Evolutionary conservation across 768 basidiomycete genomes (phyloP), one percentile per base, ranked within the genome.

Genomic region (Lentinula sp.): DNA sequence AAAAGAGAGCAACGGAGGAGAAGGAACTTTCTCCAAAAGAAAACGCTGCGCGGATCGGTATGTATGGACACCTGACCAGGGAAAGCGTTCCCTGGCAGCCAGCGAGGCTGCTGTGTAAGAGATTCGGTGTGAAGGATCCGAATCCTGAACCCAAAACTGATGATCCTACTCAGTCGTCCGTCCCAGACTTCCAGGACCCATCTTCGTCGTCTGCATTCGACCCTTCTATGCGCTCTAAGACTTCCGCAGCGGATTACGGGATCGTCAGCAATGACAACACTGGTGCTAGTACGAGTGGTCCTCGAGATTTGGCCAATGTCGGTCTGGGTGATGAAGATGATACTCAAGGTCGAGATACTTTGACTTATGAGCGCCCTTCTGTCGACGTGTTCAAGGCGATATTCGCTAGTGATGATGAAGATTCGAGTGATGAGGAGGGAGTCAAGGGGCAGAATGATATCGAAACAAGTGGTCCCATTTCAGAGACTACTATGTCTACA

Each of bases 351-450:
- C 74, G 82, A 41, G 94, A 95, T 68, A 94, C 86, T 6, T 77
- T 98, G 64, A 95, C 91, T 0, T 95, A 98, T 71, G 79, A 91
- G 66, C 82, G 90, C 42, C 96, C 97, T 2, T 77, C 86, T 6
- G 91, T 94, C 82, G 90, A 94, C 68, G 85, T 98, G 48, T 99
- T 98, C 80, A 97, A 96, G 71, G 95, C 96, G 3, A 98, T 99
- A 62, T 99, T 99, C 70, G 95, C 94, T 10, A 94, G 91, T 73
- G 93, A 93, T 62, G 92, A 93, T 49, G 94, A 96, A 67, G 91
- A 92, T 39, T 87, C 86, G 16, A 90, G 86, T 8, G 86, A 86
- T 2, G 92, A 93, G 3, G 81, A 78, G 0, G 28, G 28, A 3
- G 28, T 3, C 28, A 28, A 28, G 28, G 28, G 28, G 28, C 28